Base-by-base conservation (phyloP, 352 stramenopile genomes). In the Nothophytophthora sp. region DNA sequence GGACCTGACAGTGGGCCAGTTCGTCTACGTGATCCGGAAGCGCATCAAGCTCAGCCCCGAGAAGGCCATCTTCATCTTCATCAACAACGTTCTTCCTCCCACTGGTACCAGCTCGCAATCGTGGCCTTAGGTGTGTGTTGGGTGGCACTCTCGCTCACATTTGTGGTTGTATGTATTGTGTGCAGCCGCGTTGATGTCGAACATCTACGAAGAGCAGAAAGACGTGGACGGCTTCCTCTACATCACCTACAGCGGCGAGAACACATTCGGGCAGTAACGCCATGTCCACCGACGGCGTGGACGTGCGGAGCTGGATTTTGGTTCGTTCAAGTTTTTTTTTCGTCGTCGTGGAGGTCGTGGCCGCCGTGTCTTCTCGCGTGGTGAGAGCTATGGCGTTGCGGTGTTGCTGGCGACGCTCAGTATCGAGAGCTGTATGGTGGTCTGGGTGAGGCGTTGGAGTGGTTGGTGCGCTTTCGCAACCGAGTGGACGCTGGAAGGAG, bases 11-110 rank as follows among this genome's bases (percentile, higher is more conserved):
- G 95, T 99, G 7, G 97, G 97, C 5, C 97, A 99, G 77, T 99
- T 99, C 64, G 94, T 99, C 53, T 99, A 99, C 70, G 96, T 99
- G 34, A 99, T 99, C 70, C 94, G 97, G 56, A 99, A 99, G 84
- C 92, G 97, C 54, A 99, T 99, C 70, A 99, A 99, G 80, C 72
- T 99, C 51, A 96, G 93, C 47, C 92, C 96, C 1, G 96, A 99
- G 68, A 93, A 94, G 63, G 97, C 96, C 41, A 97, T 99, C 57
- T 99, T 99, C 78, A 93, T 99, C 55, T 99, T 99, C 76, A 98
- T 99, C 70, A 98, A 98, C 62, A 99, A 99, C 75, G 95, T 96
- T 33, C 96, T 99, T 30, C 96, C 97, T 45, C 95, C 95, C 16
- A 99, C 97, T 46, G 94, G 82, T 92, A 66, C 36, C n/a, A 61